Percentiles rank a stretch among this genome's conserved stretches.
Conservation (phyloP, 352 stramenopile species). For the Globisporangium ultimum region DNA sequence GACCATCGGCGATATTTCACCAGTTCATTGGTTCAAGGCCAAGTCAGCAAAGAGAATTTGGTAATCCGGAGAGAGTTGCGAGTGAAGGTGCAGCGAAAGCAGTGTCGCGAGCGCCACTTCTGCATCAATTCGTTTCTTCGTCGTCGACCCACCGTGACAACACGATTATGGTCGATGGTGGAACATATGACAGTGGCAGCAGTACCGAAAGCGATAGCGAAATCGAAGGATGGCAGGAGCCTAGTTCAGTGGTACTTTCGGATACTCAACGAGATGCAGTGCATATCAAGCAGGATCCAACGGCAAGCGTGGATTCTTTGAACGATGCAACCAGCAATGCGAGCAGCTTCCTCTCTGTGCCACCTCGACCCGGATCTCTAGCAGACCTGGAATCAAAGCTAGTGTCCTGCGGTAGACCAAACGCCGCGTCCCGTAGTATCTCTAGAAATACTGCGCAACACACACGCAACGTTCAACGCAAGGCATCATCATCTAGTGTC, state of each 20-base stretch:
- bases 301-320: neutral
- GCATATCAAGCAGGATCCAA: conserved; percentile 3
- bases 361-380: neutral
- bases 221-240: conserved; percentile 1
- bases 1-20: too few relatives aligned
- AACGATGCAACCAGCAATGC: neutral
- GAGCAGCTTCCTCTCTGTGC: neutral
- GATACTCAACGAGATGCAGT: conserved; percentile 1
- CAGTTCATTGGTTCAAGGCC: too few relatives aligned
- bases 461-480: too few relatives aligned
- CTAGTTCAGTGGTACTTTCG: too few relatives aligned
- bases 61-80: too few relatives aligned
- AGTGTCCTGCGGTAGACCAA: neutral
- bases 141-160: neutral
- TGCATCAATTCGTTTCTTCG: too few relatives aligned
- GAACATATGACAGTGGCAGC: conserved; percentile 3
- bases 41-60: too few relatives aligned
- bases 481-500: too few relatives aligned
- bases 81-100: too few relatives aligned
- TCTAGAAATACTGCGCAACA: neutral
- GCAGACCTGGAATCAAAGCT: too few relatives aligned
- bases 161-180: conserved; percentile 9
- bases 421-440: neutral
- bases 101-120: neutral
- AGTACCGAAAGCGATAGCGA: conserved; percentile 14